These are phyloP conservation scores for Orbilia javanica DNA, from an alignment of 2,329 filamentous ascomycete species.

Conservation along the genomic window DNA sequence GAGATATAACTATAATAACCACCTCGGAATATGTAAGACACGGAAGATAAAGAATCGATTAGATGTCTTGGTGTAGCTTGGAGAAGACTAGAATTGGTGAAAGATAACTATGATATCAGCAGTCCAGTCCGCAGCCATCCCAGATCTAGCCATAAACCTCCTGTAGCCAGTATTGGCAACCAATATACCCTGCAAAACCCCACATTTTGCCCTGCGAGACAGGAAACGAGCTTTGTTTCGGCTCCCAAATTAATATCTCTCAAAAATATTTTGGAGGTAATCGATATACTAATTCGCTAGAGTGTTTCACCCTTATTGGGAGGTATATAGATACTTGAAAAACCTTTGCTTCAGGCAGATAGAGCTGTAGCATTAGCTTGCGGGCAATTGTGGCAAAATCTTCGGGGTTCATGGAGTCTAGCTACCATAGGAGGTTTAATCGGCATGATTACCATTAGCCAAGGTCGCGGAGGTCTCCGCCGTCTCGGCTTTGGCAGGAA, in stretches of 20 bases:
- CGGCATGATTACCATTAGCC: background rate
- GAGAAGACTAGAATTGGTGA: background rate
- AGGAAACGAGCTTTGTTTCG: conserved; percentile 7
- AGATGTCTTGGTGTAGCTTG: conserved; percentile 7
- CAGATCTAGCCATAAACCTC: background rate
- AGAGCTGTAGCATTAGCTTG: background rate
- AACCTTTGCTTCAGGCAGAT: background rate
- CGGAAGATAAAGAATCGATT: conserved; percentile 20
- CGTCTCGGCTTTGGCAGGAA: background rate
- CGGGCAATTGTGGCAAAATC: background rate
- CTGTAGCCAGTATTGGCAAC: background rate
- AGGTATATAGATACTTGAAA: background rate
- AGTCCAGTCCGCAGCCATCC: background rate
- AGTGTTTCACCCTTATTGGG: background rate
- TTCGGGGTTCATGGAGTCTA: background rate
- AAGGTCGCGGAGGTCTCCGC: conserved; percentile 5
- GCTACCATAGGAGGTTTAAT: background rate
- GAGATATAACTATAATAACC: background rate
- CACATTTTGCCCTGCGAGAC: conserved; percentile 2
- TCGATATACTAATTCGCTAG: background rate
- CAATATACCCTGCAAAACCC: background rate
- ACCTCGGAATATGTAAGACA: conserved; percentile 5
- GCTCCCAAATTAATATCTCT: background rate
- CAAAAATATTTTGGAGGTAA: background rate
- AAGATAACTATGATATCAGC: background rate